A percentile compares a stretch with the other conserved stretches of the same genome.
phyloP scores from a whole-genome alignment of 441 rosid species.

The Gossypium lobatum region DNA sequence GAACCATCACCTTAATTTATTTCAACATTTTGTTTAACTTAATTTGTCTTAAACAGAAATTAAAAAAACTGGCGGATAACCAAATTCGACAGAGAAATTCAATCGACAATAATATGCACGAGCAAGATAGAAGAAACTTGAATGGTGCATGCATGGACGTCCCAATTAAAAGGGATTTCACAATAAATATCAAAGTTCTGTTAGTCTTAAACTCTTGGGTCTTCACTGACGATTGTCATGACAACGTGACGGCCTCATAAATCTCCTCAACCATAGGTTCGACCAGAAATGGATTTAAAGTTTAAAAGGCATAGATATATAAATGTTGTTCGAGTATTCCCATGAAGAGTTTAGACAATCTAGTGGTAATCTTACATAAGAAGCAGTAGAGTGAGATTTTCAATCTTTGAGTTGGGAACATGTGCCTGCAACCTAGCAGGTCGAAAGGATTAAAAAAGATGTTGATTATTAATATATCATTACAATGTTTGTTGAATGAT shows the following conservation, averaged over 20 bases:
- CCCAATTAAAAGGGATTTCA: conserved; percentile 19
- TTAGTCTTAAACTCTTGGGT: background rate
- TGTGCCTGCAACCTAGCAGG: conserved; percentile 38
- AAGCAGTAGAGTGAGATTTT: background rate
- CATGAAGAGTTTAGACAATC: conserved; percentile 20
- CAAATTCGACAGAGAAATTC: conserved; percentile 15
- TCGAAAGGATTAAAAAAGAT: conserved; percentile 33
- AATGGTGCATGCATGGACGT: conserved; percentile 20
- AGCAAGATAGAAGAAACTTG: background rate
- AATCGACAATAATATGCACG: conserved; percentile 14
- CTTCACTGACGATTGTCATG: conserved; percentile 8
- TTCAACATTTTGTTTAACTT: too few relatives aligned
- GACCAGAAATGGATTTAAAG: conserved; percentile 10
- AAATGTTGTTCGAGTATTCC: conserved; percentile 16
- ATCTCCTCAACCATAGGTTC: conserved; percentile 9
- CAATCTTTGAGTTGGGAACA: conserved; percentile 33
- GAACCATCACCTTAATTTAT: too few relatives aligned
- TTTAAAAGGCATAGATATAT: background rate
- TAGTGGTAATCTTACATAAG: background rate
- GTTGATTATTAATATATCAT: conserved; percentile 66
- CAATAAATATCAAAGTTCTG: background rate
- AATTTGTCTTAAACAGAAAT: too few relatives aligned
- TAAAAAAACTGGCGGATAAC: background rate
- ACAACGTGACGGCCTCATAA: conserved; percentile 6
- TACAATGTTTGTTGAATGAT: conserved; percentile 49